These are phyloP conservation scores for Cyberlindnera petersonii DNA, from an alignment of 805 yeast species.

Conservation along the genomic window DNA sequence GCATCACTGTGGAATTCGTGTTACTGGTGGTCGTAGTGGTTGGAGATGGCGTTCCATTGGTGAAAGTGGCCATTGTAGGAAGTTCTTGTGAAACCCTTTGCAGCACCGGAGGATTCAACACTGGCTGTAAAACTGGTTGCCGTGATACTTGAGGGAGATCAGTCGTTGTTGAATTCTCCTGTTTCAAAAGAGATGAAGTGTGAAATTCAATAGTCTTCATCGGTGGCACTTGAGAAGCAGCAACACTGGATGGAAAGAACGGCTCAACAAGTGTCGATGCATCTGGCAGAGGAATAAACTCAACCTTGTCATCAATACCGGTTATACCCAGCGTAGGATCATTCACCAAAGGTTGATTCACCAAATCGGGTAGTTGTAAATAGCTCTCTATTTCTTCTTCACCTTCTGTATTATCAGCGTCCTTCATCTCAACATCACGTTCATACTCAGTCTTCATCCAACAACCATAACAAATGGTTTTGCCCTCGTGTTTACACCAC, in stretches of 20 bases:
- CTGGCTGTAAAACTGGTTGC: too few species aligned
- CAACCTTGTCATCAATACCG: slow-evolving; percentile 3
- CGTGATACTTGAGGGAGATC: too few species aligned
- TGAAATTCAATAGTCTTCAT: too few species aligned
- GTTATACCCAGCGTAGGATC: slow-evolving; percentile 4
- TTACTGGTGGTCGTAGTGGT: too few species aligned
- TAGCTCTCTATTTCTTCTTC: neutral
- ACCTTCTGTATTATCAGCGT: neutral
- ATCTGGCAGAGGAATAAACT: neutral
- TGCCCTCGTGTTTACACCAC: slow-evolving; percentile 11
- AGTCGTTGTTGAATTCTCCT: too few species aligned
- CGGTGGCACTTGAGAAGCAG: slow-evolving; percentile 1
- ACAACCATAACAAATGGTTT: slow-evolving; percentile 17
- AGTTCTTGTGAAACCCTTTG: too few species aligned
- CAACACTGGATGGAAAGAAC: neutral
- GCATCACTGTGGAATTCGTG: too few species aligned
- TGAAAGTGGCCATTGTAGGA: too few species aligned
- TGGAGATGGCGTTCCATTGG: too few species aligned
- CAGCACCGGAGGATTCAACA: too few species aligned
- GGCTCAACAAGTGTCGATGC: neutral
- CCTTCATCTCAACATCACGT: slow-evolving; percentile 1
- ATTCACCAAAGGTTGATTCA: slow-evolving; percentile 6
- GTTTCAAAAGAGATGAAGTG: too few species aligned
- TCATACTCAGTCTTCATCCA: slow-evolving; percentile 2
- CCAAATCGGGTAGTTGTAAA: neutral